These are phyloP conservation scores for Yamadazyma ubonensis DNA, from an alignment of 805 yeast species.

Conservation along the genomic window DNA sequence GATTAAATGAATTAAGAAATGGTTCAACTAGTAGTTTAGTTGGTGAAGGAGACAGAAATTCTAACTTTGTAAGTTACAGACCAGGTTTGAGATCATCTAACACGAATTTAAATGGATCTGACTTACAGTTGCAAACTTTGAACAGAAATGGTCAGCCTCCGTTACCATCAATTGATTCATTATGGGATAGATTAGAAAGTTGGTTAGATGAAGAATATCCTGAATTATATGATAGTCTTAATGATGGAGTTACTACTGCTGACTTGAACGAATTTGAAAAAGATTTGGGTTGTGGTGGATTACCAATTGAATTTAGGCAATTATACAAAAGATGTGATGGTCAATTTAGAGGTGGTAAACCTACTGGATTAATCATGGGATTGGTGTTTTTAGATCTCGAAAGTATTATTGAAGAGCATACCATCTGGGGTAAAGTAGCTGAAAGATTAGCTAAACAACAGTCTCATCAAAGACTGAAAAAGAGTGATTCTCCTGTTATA, in stretches of 20 bases:
- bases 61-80: conserved; percentile 29
- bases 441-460: conserved; percentile 40
- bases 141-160: conserved; percentile 50
- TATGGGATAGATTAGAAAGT: conserved; percentile 43
- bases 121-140: conserved; percentile 45
- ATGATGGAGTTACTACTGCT: conserved; percentile 44
- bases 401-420: conserved; percentile 40
- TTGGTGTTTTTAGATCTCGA: conserved; percentile 43
- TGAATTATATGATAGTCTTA: conserved; percentile 43
- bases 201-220: conserved; percentile 49
- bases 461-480: conserved; percentile 26
- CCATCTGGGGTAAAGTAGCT: conserved; percentile 43
- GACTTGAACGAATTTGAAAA: conserved; percentile 48
- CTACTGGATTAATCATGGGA: conserved; percentile 46
- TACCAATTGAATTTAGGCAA: conserved; percentile 45
- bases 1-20: conserved; percentile 37
- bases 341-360: conserved; percentile 45
- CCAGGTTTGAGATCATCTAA: conserved; percentile 45
- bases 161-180: conserved; percentile 43
- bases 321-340: conserved; percentile 47
- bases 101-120: conserved; percentile 37
- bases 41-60: conserved; percentile 14
- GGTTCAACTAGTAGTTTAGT: conserved; percentile 29
- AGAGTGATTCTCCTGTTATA: conserved; percentile 4
- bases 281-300: conserved; percentile 42